Conservation (phyloP, 2,329 filamentous ascomycete species). For the Colletotrichum euphorbiae region DNA sequence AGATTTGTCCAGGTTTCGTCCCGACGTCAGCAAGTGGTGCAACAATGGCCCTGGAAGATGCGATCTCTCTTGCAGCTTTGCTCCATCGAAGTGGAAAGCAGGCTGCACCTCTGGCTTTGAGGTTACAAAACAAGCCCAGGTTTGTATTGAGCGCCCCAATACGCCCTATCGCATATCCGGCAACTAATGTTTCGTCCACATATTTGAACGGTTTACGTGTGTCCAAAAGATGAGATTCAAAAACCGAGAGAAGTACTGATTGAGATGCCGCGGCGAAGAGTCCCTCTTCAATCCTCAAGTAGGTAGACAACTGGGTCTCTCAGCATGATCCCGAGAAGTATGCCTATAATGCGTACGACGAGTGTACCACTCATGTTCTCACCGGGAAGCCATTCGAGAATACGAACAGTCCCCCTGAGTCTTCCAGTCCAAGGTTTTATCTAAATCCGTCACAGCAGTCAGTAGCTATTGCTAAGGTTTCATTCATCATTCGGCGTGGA, state of each 20-base stretch:
- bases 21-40: conserved; percentile 56
- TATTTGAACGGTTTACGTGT: conserved; percentile 40
- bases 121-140: conserved; percentile 17
- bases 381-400: conserved; percentile 45
- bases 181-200: background rate
- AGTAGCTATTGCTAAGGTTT: no score
- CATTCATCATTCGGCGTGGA: no score
- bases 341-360: conserved; percentile 44
- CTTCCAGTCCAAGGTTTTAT: no score
- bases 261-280: conserved; percentile 38
- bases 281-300: background rate
- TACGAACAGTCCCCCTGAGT: conserved; percentile 46
- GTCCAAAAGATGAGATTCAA: conserved; percentile 41
- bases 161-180: no score
- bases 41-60: conserved; percentile 57
- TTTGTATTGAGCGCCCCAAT: background rate
- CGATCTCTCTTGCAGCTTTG: conserved; percentile 50
- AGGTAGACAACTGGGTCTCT: conserved; percentile 39
- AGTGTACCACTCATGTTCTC: conserved; percentile 43
- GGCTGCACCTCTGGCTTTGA: background rate
- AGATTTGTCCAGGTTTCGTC: conserved; percentile 44
- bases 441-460: no score
- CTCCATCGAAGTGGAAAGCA: background rate
- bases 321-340: conserved; percentile 48
- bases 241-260: conserved; percentile 40